Base-by-base conservation (phyloP, 2,329 filamentous ascomycete species). In the Trichoderma asperellum region DNA sequence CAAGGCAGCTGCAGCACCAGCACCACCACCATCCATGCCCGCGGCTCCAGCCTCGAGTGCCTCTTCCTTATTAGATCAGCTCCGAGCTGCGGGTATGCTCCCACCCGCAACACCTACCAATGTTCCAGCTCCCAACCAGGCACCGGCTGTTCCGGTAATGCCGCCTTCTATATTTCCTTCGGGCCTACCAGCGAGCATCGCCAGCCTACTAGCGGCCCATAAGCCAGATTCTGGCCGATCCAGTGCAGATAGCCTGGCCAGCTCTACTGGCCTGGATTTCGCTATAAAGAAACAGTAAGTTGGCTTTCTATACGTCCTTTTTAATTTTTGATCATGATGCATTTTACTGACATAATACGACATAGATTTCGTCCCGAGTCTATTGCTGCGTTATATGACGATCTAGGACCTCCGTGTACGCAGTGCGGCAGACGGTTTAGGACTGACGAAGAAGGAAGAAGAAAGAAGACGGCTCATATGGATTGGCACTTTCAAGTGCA, bases 401-500 rank as follows among this genome's bases (percentile, higher is more conserved):
- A 91, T 24, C 88, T 93, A 49, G 92, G 95, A 0, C 92, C 94
- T 70, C 92, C 94, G 68, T 99, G 96, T 79, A 92, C 91, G 14
- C 95, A 95, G 70, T 99, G 96, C 77, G 96, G 95, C 29, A 88
- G 94, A 70, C 90, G 96, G 2, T 99, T 99, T 79, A 87, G 87
- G 66, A 87, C 88, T 5, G 92, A 92, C 60, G 88, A 90, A 14
- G 89, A 92, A 72, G 95, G 95, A 14, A 92, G 89, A 75, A 90
- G 91, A 77, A 92, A 92, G 83, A 98, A 98, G 82, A 92, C 91
- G 29, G 89, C 91, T 3, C 96, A 99, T 78, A 90, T 99, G 84
- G 96, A 99, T 80, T 99, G 96, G 96, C 96, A 99, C 80, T 99
- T 99, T 82, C 90, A 91, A 68, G 94, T 95, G 29, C 95, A 97